phyloP scores from a whole-genome alignment of 2,329 filamentous ascomycete genomes.

The Sclerotinia trifoliorum region DNA sequence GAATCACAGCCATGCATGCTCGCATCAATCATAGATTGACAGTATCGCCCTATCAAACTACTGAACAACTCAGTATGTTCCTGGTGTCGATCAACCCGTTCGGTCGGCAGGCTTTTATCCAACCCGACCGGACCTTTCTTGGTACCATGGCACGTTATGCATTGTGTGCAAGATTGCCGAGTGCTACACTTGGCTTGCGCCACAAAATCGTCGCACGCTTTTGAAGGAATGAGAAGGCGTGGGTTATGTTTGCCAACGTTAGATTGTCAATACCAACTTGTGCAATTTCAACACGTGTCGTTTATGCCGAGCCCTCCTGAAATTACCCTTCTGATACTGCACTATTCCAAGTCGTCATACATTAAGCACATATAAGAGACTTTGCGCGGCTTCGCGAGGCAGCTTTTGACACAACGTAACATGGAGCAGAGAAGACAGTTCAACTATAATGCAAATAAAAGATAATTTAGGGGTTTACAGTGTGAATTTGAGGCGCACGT shows the following conservation, averaged over 20 bases:
- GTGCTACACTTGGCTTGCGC: background rate
- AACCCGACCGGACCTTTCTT: background rate
- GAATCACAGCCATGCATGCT: background rate
- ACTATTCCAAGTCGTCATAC: background rate
- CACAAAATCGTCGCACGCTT: background rate
- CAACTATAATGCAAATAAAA: background rate
- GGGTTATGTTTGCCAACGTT: background rate
- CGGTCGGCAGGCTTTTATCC: background rate
- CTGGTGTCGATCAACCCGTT: too few relatives aligned
- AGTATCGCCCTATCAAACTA: background rate
- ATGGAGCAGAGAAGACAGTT: background rate
- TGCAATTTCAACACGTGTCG: background rate
- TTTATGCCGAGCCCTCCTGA: background rate
- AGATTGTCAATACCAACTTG: background rate
- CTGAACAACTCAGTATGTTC: background rate
- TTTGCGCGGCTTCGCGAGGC: background rate
- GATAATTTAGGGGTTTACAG: background rate
- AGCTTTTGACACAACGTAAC: background rate
- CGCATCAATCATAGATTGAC: background rate
- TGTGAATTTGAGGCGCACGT: background rate
- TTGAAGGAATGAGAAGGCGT: background rate
- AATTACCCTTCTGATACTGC: background rate
- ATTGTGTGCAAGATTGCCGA: constrained; percentile 8
- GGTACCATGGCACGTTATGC: background rate
- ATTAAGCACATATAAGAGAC: background rate